Evolutionary conservation across 176 grass and related monocot species (phyloP).

Genomic region (Zoysia japonica): DNA sequence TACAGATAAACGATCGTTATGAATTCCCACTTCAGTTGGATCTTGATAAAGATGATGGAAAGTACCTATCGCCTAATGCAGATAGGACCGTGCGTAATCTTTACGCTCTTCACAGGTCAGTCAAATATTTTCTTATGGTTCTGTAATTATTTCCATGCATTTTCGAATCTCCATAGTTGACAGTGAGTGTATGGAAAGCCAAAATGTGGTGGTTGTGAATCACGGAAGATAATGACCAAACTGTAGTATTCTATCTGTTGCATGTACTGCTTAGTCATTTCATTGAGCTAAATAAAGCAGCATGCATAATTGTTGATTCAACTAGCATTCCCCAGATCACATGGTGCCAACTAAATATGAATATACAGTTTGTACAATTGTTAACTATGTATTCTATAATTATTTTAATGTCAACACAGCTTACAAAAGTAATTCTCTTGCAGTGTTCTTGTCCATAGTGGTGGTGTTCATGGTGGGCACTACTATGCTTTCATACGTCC

Average conservation of each 20-base stretch:
- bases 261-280: not conserved
- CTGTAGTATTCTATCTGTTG: not conserved
- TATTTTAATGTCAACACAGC: slow-evolving; percentile 13
- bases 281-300: not conserved
- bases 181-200: not conserved
- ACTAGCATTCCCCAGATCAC: too few species aligned
- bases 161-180: slow-evolving; percentile 22
- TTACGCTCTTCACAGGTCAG: slow-evolving; percentile 95
- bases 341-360: too few species aligned
- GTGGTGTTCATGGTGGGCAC: slow-evolving; percentile 96
- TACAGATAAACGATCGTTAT: slow-evolving; percentile 98
- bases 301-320: too few species aligned
- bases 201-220: slow-evolving; percentile 11
- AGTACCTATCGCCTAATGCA: slow-evolving; percentile 93
- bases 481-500: slow-evolving; percentile 98
- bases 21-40: slow-evolving; percentile 99
- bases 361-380: not conserved
- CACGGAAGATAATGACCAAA: not conserved
- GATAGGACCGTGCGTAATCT: slow-evolving; percentile 92
- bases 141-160: slow-evolving; percentile 14
- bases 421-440: slow-evolving; percentile 27
- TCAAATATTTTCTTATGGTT: not conserved
- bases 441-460: slow-evolving; percentile 98
- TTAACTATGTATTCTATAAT: not conserved
- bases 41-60: slow-evolving; percentile 90